phyloP scores from a whole-genome alignment of 208 protist genomes.

The Trypanosoma melophagium region DNA sequence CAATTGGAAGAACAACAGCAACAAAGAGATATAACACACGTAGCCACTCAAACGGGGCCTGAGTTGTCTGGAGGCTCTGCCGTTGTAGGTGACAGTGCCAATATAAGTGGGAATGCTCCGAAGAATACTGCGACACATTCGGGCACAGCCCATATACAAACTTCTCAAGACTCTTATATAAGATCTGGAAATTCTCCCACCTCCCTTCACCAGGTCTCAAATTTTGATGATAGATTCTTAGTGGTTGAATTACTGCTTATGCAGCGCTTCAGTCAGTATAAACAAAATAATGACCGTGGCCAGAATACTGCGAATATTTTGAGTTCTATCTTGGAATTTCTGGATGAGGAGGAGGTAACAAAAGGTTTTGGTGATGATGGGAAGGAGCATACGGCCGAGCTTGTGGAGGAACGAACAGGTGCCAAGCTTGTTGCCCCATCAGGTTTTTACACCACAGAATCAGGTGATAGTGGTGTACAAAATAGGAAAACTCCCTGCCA shows the following conservation, averaged over 20 bases:
- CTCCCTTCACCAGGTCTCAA: not conserved
- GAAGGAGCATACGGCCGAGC: not conserved
- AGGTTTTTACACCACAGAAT: not conserved
- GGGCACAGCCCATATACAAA: not conserved
- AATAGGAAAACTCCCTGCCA: not conserved
- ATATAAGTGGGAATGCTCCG: not conserved
- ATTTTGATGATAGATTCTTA: conserved; percentile 19
- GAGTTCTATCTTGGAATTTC: conserved; percentile 9
- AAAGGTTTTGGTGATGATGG: not conserved
- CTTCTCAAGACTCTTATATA: not conserved
- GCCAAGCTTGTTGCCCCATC: conserved; percentile 4
- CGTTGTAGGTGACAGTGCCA: conserved; percentile 6
- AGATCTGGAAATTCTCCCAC: not conserved
- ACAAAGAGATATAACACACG: not conserved
- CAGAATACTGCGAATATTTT: conserved; percentile 17
- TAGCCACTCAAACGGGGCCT: not conserved
- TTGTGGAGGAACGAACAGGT: not conserved
- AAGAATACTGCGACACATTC: not conserved
- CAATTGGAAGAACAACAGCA: conserved; percentile 13
- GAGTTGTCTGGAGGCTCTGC: not conserved
- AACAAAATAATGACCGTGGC: conserved; percentile 3
- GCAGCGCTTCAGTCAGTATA: conserved; percentile 5
- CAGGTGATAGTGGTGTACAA: not conserved
- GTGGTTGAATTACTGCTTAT: conserved; percentile 18
- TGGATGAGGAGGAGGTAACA: conserved; percentile 12